A percentile compares a stretch with the other conserved stretches of the same genome.
phyloP scores from a whole-genome alignment of 352 stramenopile species.

The Hyaloperonospora arabidopsidis region DNA sequence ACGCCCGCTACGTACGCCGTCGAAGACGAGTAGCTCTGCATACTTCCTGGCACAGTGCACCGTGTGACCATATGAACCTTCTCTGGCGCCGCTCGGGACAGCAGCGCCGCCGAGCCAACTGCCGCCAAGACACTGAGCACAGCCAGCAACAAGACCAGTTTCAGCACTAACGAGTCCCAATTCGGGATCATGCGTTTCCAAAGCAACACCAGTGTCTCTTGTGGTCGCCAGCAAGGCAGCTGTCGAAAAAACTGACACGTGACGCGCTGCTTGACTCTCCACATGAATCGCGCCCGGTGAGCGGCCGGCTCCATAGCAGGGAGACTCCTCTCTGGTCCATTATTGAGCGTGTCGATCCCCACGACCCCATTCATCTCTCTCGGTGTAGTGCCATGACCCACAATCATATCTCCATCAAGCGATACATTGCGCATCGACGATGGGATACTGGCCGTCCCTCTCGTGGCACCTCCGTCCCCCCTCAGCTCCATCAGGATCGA shows the following conservation, averaged over 20 bases:
- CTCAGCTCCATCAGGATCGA: constrained; percentile 21
- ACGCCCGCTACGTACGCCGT: constrained; percentile 41
- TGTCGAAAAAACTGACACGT: constrained; percentile 20
- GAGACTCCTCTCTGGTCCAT: not conserved
- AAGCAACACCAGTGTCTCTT: constrained; percentile 30
- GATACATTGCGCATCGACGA: constrained; percentile 9
- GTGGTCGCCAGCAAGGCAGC: constrained; percentile 13
- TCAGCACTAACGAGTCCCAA: constrained; percentile 70
- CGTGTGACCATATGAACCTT: constrained; percentile 32
- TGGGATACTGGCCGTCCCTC: too few species aligned
- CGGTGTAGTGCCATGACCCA: too few species aligned
- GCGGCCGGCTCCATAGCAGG: constrained; percentile 24
- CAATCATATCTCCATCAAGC: constrained; percentile 15
- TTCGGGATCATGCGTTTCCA: constrained; percentile 53
- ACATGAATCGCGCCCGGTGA: constrained; percentile 12
- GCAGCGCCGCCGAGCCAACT: constrained; percentile 26
- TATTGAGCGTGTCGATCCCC: too few species aligned
- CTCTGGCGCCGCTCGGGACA: constrained; percentile 25
- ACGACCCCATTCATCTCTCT: too few species aligned
- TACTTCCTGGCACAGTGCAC: constrained; percentile 35
- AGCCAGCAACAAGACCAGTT: constrained; percentile 43
- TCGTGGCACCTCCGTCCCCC: constrained; percentile 8
- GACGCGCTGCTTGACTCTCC: constrained; percentile 19
- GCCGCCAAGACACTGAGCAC: constrained; percentile 44
- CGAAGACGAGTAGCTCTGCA: constrained; percentile 22